Evolutionary conservation across 768 basidiomycete genomes (phyloP).

Genomic region (Myochromella boudieri): DNA sequence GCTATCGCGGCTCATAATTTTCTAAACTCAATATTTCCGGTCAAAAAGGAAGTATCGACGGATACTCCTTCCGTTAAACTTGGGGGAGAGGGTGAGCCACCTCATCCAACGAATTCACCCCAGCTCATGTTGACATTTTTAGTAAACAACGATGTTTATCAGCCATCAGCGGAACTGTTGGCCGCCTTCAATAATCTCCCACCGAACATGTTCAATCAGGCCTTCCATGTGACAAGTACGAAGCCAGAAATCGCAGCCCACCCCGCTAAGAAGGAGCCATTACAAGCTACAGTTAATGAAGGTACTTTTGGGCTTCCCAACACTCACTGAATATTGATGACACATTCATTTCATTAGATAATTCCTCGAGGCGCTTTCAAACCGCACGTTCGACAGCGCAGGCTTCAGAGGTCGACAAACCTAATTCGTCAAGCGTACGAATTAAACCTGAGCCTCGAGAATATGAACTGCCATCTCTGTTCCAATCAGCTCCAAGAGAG

Average conservation of each 20-base stretch:
- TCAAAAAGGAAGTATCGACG: background rate
- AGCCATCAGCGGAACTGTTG: constrained; percentile 15
- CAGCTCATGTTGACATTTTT: background rate
- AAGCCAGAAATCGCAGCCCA: background rate
- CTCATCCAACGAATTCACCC: background rate
- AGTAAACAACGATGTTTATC: constrained; percentile 9
- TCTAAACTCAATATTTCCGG: background rate
- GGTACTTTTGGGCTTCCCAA: background rate
- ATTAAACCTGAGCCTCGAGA: no score
- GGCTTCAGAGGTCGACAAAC: background rate
- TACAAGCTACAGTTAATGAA: background rate
- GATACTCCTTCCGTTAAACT: no score
- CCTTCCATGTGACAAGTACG: background rate
- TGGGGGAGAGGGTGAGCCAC: background rate
- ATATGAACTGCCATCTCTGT: no score
- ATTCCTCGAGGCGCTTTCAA: no score
- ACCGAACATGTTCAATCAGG: background rate
- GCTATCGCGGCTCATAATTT: background rate
- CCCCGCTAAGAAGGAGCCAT: background rate
- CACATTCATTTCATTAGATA: background rate
- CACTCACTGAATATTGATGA: background rate
- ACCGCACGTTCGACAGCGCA: constrained; percentile 4
- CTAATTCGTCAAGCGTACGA: background rate
- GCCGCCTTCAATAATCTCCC: constrained; percentile 10
- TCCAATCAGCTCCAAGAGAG: no score